Conservation (phyloP, 2,329 filamentous ascomycete genomes). For the Fusarium lateritium region DNA sequence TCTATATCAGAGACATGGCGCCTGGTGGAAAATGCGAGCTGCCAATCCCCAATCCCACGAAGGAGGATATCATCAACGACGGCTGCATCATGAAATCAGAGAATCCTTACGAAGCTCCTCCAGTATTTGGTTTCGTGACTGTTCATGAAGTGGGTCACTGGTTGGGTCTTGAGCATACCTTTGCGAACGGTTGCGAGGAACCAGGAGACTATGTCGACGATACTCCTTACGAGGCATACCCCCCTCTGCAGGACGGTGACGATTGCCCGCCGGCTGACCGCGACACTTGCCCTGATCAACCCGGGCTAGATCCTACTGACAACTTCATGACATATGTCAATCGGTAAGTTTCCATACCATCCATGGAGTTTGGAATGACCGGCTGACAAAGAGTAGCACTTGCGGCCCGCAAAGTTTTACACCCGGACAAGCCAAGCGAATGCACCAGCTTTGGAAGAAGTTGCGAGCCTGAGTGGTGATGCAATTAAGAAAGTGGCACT, state of each 20-base stretch:
- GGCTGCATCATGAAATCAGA: slow-evolving; percentile 23
- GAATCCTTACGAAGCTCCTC: not conserved
- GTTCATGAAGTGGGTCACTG: slow-evolving; percentile 33
- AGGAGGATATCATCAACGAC: slow-evolving; percentile 11
- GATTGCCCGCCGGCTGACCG: not conserved
- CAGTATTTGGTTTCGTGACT: not conserved
- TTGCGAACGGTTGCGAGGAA: slow-evolving; percentile 25
- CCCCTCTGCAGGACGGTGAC: not conserved
- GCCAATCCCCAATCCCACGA: slow-evolving; percentile 14
- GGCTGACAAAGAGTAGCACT: not conserved
- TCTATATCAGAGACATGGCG: slow-evolving; percentile 9
- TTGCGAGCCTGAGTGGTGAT: not conserved
- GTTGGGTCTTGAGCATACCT: slow-evolving; percentile 35
- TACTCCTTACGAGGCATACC: slow-evolving; percentile 18
- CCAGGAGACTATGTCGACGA: slow-evolving; percentile 31
- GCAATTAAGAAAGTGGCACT: not conserved
- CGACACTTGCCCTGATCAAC: slow-evolving; percentile 28
- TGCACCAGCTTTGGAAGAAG: slow-evolving; percentile 35
- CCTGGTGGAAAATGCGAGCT: slow-evolving; percentile 22
- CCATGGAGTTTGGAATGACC: fast-evolving
- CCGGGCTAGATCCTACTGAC: slow-evolving; percentile 23
- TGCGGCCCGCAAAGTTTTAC: slow-evolving; percentile 26
- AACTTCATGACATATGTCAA: slow-evolving; percentile 30
- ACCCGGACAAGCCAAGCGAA: slow-evolving; percentile 21
- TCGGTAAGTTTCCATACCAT: not conserved